A percentile compares a stretch with the other conserved stretches of the same genome.
Conservation (phyloP, 2,329 filamentous ascomycete species). For the Bimuria novae-zelandiae region DNA sequence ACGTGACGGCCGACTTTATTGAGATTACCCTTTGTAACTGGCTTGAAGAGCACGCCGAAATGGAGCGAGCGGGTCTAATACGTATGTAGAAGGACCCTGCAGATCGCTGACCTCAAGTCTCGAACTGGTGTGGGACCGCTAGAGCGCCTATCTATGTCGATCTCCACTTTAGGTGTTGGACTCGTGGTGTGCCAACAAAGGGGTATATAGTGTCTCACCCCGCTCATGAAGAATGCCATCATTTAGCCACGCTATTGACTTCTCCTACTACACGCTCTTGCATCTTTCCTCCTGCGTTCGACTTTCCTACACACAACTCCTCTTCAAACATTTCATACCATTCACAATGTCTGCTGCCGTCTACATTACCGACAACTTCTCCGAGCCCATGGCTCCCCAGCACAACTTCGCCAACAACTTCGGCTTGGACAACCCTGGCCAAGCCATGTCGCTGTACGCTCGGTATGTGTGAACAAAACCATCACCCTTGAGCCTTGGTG, state of each 20-base stretch:
- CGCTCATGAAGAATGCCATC: slow-evolving; percentile 11
- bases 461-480: slow-evolving; percentile 42
- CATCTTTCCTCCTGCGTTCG: background rate
- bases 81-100: slow-evolving; percentile 36
- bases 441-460: slow-evolving; percentile 51
- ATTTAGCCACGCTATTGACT: background rate
- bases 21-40: slow-evolving; percentile 21
- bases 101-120: slow-evolving; percentile 34
- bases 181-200: background rate
- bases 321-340: slow-evolving; percentile 19
- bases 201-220: slow-evolving; percentile 33
- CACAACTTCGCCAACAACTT: slow-evolving; percentile 52
- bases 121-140: slow-evolving; percentile 21
- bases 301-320: background rate
- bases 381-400: slow-evolving; percentile 48
- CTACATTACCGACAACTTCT: slow-evolving; percentile 48
- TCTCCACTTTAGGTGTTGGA: slow-evolving; percentile 25
- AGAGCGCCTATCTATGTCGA: slow-evolving; percentile 26
- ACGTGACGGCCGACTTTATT: too few species aligned
- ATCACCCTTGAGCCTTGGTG: background rate
- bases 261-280: background rate
- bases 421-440: slow-evolving; percentile 45
- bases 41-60: background rate
- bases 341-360: slow-evolving; percentile 25
- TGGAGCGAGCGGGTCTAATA: background rate